Evolutionary conservation across 2,329 filamentous ascomycete species (phyloP), one percentile per base, ranked within the genome.

Genomic region (Cadophora malorum): DNA sequence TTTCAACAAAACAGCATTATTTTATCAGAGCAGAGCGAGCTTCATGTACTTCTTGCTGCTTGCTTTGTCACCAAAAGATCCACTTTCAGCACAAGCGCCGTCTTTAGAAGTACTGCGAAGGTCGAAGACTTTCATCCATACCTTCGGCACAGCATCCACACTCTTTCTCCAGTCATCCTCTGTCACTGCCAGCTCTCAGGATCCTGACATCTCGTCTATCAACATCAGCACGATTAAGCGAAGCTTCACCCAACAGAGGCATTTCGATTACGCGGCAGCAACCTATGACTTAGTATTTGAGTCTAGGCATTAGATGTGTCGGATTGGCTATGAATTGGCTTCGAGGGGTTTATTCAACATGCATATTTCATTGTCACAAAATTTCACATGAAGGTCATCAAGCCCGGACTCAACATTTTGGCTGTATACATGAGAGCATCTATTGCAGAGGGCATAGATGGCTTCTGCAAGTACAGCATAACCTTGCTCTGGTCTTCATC

Each of bases 401-500:
- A 53, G 50, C 25, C 8, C 12, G 50, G 12, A 53, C 25, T 53
- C 9, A n/a, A 53, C 52, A 33, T 55, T 55, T 55, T 55, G 25
- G 14, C 31, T 55, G 25, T 55, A 55, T 25, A 55, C 25, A n/a
- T 55, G 25, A 33, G 25, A 19, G 25, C 52, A 55, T 55, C 52
- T 55, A n/a, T 19, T 31, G 28, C 25, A 33, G 52, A 55, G 33
- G 25, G 25, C 25, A 55, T 33, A 10, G 52, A 55, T 55, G 52
- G 2, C 25, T 55, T n/a, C 33, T 31, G 28, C 4, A 55, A 4
- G 52, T 21, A 5, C 7, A 12, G 28, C 25, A 55, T 55, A n/a
- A 10, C 33, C 52, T 55, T 55, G 52, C 52, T 55, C 52, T 55
- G 25, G 33, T 55, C 52, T 55, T 33, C 52, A 55, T 55, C 25